A percentile compares a stretch with the other conserved stretches of the same genome.
These are phyloP conservation scores for Nitzschia inconspicua DNA, from an alignment of 108 stramenopile genomes.

Conservation along the genomic window DNA sequence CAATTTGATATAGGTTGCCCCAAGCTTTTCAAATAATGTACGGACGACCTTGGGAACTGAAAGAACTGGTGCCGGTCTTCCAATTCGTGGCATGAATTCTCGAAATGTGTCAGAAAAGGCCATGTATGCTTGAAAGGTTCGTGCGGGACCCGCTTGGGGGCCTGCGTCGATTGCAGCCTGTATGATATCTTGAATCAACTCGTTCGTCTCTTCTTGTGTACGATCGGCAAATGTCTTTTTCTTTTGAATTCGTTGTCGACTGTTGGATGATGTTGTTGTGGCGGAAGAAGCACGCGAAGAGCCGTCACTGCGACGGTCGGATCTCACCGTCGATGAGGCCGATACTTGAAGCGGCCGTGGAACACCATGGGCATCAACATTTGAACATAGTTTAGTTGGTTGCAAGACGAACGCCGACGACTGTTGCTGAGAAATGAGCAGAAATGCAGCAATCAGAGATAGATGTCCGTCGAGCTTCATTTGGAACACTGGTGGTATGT, in stretches of 20 bases:
- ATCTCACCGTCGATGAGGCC: not conserved
- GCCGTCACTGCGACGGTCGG: not conserved
- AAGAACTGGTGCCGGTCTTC: slow-evolving; percentile 36
- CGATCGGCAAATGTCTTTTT: slow-evolving; percentile 70
- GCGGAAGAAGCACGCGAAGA: not conserved
- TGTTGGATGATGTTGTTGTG: not conserved
- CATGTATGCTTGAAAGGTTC: slow-evolving; percentile 76
- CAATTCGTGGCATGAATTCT: slow-evolving; percentile 60
- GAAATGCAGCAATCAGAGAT: too few relatives aligned
- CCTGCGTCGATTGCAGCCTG: slow-evolving; percentile 75
- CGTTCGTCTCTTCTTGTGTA: slow-evolving; percentile 56
- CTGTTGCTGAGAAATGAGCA: not conserved
- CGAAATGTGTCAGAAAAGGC: slow-evolving; percentile 65
- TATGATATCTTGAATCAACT: slow-evolving; percentile 70
- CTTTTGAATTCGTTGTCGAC: slow-evolving; percentile 15
- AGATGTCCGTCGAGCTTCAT: too few relatives aligned
- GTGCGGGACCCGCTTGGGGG: slow-evolving; percentile 68
- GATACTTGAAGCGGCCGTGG: too few relatives aligned
- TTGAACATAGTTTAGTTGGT: not conserved
- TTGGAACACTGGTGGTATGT: too few relatives aligned
- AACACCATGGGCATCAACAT: too few relatives aligned
- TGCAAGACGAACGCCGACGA: not conserved
- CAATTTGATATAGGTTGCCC: slow-evolving; percentile 95
- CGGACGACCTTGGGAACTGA: slow-evolving; percentile 67
- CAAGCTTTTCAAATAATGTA: slow-evolving; percentile 88